Percentiles rank a stretch among this genome's conserved stretches.
Evolutionary conservation across 176 grass and related monocot species (phyloP).

Genomic region (Raddia guianensis): DNA sequence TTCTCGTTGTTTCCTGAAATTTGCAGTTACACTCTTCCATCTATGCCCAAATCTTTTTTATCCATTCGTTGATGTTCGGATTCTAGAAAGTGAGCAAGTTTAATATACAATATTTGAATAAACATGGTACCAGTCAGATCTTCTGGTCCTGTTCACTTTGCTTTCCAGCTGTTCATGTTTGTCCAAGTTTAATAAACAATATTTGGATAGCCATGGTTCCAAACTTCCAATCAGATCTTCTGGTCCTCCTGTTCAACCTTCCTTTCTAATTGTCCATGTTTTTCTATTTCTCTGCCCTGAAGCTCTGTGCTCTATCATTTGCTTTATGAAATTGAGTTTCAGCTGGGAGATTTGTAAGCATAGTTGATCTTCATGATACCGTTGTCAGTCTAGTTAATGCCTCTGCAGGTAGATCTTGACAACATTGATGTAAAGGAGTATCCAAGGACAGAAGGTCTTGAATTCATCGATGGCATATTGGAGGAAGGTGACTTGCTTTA

Average conservation of each 20-base stretch:
- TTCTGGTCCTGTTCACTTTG: constrained; percentile 3
- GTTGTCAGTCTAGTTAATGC: constrained; percentile 23
- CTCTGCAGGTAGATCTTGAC: constrained; percentile 87
- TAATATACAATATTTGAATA: neutral
- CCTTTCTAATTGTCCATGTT: constrained; percentile 4
- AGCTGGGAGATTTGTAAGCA: constrained; percentile 23
- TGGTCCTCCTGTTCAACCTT: neutral
- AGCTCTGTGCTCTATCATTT: constrained; percentile 11
- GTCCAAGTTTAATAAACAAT: constrained; percentile 19
- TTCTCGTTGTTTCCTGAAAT: neutral
- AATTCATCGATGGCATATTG: constrained; percentile 83
- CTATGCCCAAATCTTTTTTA: constrained; percentile 1
- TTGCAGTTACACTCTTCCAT: neutral
- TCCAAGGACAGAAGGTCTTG: constrained; percentile 53
- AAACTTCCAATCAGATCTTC: neutral
- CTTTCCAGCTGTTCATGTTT: neutral
- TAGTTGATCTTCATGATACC: neutral
- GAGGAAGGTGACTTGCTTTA: constrained; percentile 96
- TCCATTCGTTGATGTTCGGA: constrained; percentile 3
- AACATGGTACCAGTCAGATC: neutral
- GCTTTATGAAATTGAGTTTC: neutral
- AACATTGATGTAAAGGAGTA: constrained; percentile 62
- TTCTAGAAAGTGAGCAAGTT: constrained; percentile 28
- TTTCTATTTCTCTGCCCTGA: neutral
- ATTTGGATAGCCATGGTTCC: neutral